A percentile compares a stretch with the other conserved stretches of the same genome.
phyloP scores from a whole-genome alignment of 768 basidiomycete species.

The Tephrocybe sp. region DNA sequence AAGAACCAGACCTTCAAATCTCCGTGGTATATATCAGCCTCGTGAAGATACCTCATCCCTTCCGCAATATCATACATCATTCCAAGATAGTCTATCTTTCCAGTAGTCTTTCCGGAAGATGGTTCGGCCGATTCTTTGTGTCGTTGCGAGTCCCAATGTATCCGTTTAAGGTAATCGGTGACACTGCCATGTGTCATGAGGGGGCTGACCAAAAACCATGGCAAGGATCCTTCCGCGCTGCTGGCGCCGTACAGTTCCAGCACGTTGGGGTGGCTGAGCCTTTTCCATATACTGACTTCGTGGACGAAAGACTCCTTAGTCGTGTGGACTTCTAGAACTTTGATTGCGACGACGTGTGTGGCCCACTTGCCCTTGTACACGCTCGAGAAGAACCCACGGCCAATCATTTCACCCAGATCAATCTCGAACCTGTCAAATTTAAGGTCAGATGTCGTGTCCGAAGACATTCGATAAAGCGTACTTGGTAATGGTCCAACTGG shows the following conservation, averaged over 20 bases:
- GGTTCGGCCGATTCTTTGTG: not conserved
- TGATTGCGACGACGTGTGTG: slow-evolving; percentile 62
- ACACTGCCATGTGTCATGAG: slow-evolving; percentile 67
- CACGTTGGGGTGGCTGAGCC: slow-evolving; percentile 68
- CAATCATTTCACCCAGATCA: slow-evolving; percentile 65
- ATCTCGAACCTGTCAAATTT: slow-evolving; percentile 59
- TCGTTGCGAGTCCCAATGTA: slow-evolving; percentile 15
- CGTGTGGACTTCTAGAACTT: slow-evolving; percentile 62
- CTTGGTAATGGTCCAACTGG: slow-evolving; percentile 78
- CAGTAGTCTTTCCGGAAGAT: slow-evolving; percentile 7
- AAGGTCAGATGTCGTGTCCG: not conserved
- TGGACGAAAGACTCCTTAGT: slow-evolving; percentile 58
- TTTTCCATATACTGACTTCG: slow-evolving; percentile 75
- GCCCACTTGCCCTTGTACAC: slow-evolving; percentile 77
- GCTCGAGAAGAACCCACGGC: slow-evolving; percentile 72
- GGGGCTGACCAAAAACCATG: slow-evolving; percentile 82
- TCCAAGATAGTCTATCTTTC: slow-evolving; percentile 43
- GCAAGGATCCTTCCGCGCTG: slow-evolving; percentile 62
- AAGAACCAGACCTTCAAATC: slow-evolving; percentile 64
- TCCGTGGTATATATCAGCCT: slow-evolving; percentile 66
- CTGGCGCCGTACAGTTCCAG: slow-evolving; percentile 77
- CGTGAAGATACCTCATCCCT: slow-evolving; percentile 81
- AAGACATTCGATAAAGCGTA: slow-evolving; percentile 21
- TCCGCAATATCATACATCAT: slow-evolving; percentile 72
- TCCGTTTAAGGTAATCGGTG: slow-evolving; percentile 49